Percentiles rank a stretch among this genome's conserved stretches.
Evolutionary conservation across 176 grass and related monocot species (phyloP).

Genomic region (Avena sativa): DNA sequence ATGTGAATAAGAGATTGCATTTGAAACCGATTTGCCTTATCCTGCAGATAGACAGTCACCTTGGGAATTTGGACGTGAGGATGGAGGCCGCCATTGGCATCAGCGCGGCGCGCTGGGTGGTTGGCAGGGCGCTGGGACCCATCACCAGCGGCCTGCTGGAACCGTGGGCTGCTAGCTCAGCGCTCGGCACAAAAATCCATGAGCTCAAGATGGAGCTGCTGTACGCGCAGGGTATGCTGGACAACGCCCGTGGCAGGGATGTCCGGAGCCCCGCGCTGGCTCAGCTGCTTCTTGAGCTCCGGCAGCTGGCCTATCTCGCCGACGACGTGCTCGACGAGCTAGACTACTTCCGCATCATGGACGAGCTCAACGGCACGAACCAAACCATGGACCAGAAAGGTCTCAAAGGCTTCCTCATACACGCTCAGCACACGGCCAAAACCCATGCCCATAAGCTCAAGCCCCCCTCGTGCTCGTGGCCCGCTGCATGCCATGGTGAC

Average conservation of each 20-base stretch:
- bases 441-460: neutral
- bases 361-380: conserved; percentile 4
- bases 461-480: neutral
- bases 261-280: neutral
- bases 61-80: neutral
- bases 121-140: neutral
- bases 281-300: conserved; percentile 26
- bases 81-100: neutral
- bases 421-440: neutral
- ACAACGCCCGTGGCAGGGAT: neutral
- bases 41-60: neutral
- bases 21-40: neutral
- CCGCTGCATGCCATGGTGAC: neutral
- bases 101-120: neutral
- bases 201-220: conserved; percentile 39
- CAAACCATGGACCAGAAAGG: neutral
- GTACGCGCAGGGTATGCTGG: neutral
- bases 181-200: conserved; percentile 9
- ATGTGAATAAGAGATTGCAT: neutral
- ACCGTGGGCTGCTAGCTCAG: conserved; percentile 10
- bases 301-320: neutral
- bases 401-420: neutral
- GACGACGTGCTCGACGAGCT: conserved; percentile 40
- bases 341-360: conserved; percentile 37
- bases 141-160: conserved; percentile 1